phyloP scores from a whole-genome alignment of 805 yeast genomes.

The Starmerella bombi region DNA sequence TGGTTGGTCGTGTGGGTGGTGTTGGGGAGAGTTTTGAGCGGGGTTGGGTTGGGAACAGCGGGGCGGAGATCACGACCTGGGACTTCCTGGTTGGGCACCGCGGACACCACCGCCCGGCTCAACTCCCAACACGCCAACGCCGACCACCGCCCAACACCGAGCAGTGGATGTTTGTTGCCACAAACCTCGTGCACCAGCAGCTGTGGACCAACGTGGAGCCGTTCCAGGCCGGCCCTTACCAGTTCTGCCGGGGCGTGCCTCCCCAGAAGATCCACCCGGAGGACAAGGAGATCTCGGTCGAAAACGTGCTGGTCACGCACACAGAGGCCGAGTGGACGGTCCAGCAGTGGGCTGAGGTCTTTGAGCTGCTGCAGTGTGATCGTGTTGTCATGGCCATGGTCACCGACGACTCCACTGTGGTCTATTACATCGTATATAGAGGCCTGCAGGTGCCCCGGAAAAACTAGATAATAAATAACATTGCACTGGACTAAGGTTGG shows the following conservation, averaged over 20 bases:
- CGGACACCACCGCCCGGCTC: too few species aligned
- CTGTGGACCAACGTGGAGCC: conserved; percentile 26
- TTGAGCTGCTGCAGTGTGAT: conserved; percentile 16
- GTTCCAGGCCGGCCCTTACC: conserved; percentile 13
- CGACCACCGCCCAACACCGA: neutral
- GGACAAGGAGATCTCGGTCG: conserved; percentile 21
- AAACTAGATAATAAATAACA: conserved; percentile 19
- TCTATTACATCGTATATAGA: conserved; percentile 31
- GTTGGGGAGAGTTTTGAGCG: neutral
- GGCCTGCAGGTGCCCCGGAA: conserved; percentile 31
- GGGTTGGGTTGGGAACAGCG: neutral
- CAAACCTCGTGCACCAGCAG: conserved; percentile 29
- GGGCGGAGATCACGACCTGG: too few species aligned
- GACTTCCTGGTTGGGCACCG: too few species aligned
- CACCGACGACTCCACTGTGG: conserved; percentile 33
- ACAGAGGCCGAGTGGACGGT: conserved; percentile 27
- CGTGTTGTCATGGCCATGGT: conserved; percentile 32
- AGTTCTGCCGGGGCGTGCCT: conserved; percentile 25
- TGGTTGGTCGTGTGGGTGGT: neutral
- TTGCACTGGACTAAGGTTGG: neutral
- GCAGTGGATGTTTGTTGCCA: too few species aligned
- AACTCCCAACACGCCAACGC: neutral
- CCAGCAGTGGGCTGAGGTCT: conserved; percentile 26
- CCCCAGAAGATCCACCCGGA: conserved; percentile 28
- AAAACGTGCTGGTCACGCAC: conserved; percentile 16